These are phyloP conservation scores for Aspergillus hortae DNA, from an alignment of 2,329 filamentous ascomycete genomes.

Conservation along the genomic window DNA sequence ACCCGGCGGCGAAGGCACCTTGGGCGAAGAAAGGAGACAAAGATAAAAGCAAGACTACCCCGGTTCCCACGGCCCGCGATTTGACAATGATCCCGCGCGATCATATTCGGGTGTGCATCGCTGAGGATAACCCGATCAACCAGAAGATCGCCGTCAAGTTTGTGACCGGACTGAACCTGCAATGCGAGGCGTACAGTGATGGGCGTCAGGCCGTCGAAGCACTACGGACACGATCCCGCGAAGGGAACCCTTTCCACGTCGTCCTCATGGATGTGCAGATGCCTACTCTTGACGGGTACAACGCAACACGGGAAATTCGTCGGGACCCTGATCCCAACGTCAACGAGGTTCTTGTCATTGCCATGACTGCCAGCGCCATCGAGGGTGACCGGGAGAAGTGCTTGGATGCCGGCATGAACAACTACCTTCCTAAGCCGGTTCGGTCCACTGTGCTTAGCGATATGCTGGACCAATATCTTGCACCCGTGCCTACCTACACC, in stretches of 20 bases:
- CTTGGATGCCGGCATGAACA: constrained; percentile 94
- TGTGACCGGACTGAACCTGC: constrained; percentile 78
- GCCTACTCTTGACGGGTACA: constrained; percentile 89
- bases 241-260: constrained; percentile 77
- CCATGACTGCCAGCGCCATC: constrained; percentile 95
- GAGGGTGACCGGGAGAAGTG: constrained; percentile 94
- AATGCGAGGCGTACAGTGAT: constrained; percentile 85
- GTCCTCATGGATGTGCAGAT: constrained; percentile 97
- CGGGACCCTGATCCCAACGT: constrained; percentile 73
- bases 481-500: constrained; percentile 43
- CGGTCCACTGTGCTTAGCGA: constrained; percentile 79
- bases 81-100: constrained; percentile 71
- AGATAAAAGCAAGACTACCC: constrained; percentile 42
- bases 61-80: constrained; percentile 54
- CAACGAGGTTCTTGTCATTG: constrained; percentile 82
- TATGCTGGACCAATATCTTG: constrained; percentile 70
- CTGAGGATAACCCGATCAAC: constrained; percentile 93
- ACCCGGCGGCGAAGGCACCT: constrained; percentile 55
- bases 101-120: constrained; percentile 82
- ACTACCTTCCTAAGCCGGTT: constrained; percentile 95
- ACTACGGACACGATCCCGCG: constrained; percentile 66
- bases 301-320: constrained; percentile 80
- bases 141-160: constrained; percentile 92
- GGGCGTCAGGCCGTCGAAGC: constrained; percentile 85
- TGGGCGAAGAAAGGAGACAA: constrained; percentile 49